Conservation (phyloP, 208 protist genomes). For the Crithidia sp. region DNA sequence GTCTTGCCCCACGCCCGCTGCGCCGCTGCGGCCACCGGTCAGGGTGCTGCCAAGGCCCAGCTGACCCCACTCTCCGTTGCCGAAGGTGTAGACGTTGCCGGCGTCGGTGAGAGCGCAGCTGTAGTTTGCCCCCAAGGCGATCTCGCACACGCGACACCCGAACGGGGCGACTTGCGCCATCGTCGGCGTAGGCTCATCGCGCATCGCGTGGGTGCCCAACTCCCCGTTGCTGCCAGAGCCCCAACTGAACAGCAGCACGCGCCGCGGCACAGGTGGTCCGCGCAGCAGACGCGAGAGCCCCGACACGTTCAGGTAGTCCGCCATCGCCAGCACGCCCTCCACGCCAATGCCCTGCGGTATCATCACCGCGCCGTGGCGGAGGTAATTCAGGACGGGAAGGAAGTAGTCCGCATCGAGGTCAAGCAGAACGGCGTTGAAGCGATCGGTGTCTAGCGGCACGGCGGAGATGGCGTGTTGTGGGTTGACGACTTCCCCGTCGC, state of each 20-base stretch:
- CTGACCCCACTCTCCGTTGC: conserved; percentile 88
- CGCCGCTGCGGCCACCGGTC: conserved; percentile 7
- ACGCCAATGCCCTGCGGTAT: conserved; percentile 56
- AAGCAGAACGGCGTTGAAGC: conserved; percentile 67
- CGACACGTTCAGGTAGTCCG: conserved; percentile 76
- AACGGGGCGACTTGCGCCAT: conserved; percentile 68
- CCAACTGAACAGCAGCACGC: conserved; percentile 84
- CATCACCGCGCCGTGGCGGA: conserved; percentile 67
- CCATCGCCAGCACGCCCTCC: conserved; percentile 73
- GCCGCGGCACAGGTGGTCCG: conserved; percentile 36
- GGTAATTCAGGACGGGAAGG: conserved; percentile 79
- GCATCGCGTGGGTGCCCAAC: conserved; percentile 73
- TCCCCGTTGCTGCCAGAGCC: conserved; percentile 78
- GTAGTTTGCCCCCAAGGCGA: conserved; percentile 87
- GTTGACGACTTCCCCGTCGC: conserved; percentile 31
- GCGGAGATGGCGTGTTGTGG: conserved; percentile 20
- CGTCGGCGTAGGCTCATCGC: conserved; percentile 63
- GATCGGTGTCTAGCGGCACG: conserved; percentile 64
- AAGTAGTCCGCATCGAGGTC: conserved; percentile 88
- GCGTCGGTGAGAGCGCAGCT: conserved; percentile 64
- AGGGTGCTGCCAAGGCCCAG: conserved; percentile 64
- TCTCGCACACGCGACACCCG: conserved; percentile 61
- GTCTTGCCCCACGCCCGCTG: conserved; percentile 4
- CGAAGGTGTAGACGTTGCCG: conserved; percentile 81
- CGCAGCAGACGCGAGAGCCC: conserved; percentile 60